Evolutionary conservation across 1,139 yeast genomes (phyloP).

Genomic region (Petasospora fabianii): DNA sequence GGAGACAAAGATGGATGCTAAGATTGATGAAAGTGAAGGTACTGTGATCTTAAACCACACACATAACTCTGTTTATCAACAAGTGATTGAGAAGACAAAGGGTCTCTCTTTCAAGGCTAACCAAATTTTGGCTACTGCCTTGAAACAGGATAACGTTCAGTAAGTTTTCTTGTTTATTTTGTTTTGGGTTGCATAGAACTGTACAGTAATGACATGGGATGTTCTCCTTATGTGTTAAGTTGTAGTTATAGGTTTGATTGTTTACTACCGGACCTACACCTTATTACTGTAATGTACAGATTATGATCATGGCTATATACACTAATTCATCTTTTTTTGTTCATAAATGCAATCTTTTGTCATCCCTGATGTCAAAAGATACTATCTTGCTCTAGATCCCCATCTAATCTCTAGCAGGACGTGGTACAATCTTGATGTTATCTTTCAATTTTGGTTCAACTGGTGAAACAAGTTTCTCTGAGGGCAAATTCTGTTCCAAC

Average conservation of each 20-base stretch:
- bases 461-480: conserved; percentile 18
- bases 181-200: not conserved
- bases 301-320: conserved; percentile 3
- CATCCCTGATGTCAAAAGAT: not conserved
- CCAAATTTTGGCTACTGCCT: conserved; percentile 42
- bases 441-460: conserved; percentile 23
- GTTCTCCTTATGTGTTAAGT: not conserved
- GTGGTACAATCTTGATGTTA: conserved; percentile 18
- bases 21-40: conserved; percentile 45
- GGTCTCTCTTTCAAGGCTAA: conserved; percentile 54
- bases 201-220: not conserved
- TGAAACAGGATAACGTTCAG: conserved; percentile 28
- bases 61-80: conserved; percentile 46
- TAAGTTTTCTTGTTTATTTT: not conserved
- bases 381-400: not conserved
- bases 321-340: not conserved
- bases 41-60: conserved; percentile 46
- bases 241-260: not conserved
- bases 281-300: conserved; percentile 5
- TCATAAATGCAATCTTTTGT: not conserved
- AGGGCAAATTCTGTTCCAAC: conserved; percentile 18
- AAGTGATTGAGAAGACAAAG: conserved; percentile 58
- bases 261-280: too few relatives aligned
- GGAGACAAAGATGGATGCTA: conserved; percentile 47
- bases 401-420: conserved; percentile 12